These are phyloP conservation scores for Alternaria sp. DNA, from an alignment of 2,329 filamentous ascomycete species.

Conservation along the genomic window DNA sequence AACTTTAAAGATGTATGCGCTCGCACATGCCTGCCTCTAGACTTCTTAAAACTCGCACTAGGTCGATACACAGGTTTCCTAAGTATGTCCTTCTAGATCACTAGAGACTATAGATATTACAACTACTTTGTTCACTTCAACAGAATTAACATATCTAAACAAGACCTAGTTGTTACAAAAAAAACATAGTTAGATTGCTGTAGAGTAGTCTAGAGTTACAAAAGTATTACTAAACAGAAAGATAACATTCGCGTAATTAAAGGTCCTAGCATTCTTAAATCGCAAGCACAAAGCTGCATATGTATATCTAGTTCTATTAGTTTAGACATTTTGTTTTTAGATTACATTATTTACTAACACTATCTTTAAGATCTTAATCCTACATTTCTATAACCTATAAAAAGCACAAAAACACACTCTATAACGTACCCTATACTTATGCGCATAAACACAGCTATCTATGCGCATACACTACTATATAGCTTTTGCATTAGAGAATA, in stretches of 20 bases:
- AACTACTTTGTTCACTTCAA: neutral
- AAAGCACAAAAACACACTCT: neutral
- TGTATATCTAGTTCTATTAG: neutral
- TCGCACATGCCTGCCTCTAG: too few species aligned
- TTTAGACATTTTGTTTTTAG: too few species aligned
- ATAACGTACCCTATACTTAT: neutral
- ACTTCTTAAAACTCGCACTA: too few species aligned
- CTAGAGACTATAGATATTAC: neutral
- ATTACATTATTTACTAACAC: neutral
- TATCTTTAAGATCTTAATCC: neutral
- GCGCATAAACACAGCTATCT: neutral
- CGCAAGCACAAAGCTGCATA: neutral
- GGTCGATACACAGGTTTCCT: too few species aligned
- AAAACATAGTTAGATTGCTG: neutral
- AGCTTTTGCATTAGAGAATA: neutral
- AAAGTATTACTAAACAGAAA: neutral
- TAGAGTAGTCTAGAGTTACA: neutral
- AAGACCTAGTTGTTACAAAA: neutral
- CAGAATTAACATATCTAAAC: neutral
- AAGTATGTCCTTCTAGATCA: neutral
- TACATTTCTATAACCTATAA: rapidly evolving
- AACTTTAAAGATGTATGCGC: too few species aligned
- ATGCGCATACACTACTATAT: neutral
- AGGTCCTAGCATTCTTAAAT: neutral
- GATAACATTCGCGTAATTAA: neutral